phyloP scores from a whole-genome alignment of 2,329 filamentous ascomycete genomes.

The Alternaria incomplexa region DNA sequence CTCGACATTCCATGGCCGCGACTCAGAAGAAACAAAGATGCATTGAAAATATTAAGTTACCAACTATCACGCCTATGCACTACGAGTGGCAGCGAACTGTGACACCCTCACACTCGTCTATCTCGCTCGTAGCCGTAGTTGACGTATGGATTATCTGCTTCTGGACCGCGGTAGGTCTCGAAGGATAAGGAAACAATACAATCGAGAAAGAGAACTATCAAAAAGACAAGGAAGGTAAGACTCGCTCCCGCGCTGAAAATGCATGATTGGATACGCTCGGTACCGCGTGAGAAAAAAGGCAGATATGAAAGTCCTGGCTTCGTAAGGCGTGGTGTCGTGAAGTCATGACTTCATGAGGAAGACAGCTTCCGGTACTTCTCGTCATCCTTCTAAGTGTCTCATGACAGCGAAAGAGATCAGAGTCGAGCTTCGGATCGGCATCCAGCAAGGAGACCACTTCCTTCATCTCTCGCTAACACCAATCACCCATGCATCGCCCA shows the following conservation, averaged over 20 bases:
- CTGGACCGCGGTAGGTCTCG: neutral
- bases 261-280: no score
- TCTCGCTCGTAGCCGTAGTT: neutral
- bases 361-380: no score
- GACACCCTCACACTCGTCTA: no score
- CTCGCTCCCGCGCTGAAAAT: neutral
- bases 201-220: neutral
- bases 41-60: no score
- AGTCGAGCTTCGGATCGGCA: accelerated
- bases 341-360: no score
- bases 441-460: neutral
- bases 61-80: no score
- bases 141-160: neutral
- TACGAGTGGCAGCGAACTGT: neutral
- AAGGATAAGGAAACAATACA: neutral
- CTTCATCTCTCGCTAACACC: neutral
- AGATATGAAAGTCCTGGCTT: neutral
- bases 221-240: neutral
- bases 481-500: neutral
- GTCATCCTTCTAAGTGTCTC: neutral
- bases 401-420: neutral
- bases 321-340: neutral
- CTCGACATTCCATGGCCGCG: no score
- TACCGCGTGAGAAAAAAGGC: accelerated
- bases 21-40: no score